These are phyloP conservation scores for Coemansia sp. DNA, from an alignment of 192 early-diverging fungal species.

Conservation along the genomic window DNA sequence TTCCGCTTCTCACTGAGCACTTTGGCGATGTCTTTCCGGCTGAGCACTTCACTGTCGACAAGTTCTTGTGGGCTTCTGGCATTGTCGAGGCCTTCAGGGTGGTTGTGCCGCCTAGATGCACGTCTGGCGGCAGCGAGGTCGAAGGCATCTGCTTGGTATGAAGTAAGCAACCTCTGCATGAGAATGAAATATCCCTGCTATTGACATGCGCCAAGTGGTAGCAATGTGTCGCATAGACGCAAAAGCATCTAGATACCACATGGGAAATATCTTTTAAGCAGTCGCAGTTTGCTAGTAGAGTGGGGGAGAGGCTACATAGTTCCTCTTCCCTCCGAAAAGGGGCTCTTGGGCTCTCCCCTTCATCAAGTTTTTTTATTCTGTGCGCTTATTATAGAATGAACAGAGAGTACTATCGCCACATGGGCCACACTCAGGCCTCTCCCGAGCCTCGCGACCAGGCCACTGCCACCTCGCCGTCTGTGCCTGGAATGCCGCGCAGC, in stretches of 20 bases:
- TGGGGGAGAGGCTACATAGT: neutral
- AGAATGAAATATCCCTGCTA: neutral
- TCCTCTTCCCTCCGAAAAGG: neutral
- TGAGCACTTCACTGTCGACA: slow-evolving; percentile 20
- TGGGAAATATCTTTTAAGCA: neutral
- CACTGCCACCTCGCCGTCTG: slow-evolving; percentile 4
- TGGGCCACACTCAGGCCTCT: neutral
- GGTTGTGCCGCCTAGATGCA: slow-evolving; percentile 4
- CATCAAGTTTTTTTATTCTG: neutral
- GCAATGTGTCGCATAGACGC: neutral
- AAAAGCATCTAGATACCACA: neutral
- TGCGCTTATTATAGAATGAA: slow-evolving; percentile 4
- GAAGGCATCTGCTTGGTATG: slow-evolving; percentile 33
- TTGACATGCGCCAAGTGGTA: too few relatives aligned
- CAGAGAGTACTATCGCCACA: slow-evolving; percentile 15
- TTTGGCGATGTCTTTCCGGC: slow-evolving; percentile 32
- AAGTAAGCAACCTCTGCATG: neutral
- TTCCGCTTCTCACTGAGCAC: slow-evolving; percentile 40
- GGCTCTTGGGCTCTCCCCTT: neutral
- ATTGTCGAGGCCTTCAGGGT: slow-evolving; percentile 32
- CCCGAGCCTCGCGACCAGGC: neutral
- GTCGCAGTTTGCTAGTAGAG: neutral
- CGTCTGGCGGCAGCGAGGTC: slow-evolving; percentile 2
- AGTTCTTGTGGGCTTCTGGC: slow-evolving; percentile 50
- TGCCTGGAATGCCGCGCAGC: slow-evolving; percentile 8